A percentile compares a stretch with the other conserved stretches of the same genome.
Evolutionary conservation across 2,329 filamentous ascomycete species (phyloP).

Genomic region (Davidsoniella eucalypti): DNA sequence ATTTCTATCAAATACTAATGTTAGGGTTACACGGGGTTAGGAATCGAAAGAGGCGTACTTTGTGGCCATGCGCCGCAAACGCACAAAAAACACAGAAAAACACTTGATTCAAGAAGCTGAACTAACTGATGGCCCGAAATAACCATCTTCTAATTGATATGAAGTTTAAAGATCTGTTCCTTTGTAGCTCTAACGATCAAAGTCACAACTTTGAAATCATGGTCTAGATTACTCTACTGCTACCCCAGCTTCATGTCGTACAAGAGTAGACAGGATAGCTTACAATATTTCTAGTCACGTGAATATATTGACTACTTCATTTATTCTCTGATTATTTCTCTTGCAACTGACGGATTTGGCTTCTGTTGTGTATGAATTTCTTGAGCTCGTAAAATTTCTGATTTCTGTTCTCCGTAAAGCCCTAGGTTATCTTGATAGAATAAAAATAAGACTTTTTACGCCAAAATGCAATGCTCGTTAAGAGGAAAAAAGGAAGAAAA

Average conservation of each 20-base stretch:
- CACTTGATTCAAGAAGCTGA: background rate
- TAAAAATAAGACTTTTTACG: slow-evolving; percentile 5
- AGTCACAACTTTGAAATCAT: background rate
- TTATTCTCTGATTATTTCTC: background rate
- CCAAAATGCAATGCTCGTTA: slow-evolving; percentile 7
- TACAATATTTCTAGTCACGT: no score
- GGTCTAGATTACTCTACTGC: background rate
- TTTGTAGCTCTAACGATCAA: background rate
- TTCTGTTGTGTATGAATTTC: slow-evolving; percentile 10
- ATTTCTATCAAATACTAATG: background rate
- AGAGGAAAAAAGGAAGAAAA: slow-evolving; percentile 7
- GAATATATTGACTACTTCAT: background rate
- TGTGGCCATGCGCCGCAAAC: slow-evolving; percentile 57
- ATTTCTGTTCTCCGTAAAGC: slow-evolving; percentile 3
- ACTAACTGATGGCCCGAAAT: no score
- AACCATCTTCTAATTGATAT: background rate
- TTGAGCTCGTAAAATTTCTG: slow-evolving; percentile 12
- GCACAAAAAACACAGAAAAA: slow-evolving; percentile 6
- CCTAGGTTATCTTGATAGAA: background rate
- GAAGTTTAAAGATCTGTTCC: background rate
- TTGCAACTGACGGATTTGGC: slow-evolving; percentile 2
- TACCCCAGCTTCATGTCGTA: no score
- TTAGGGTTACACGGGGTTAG: slow-evolving; percentile 24
- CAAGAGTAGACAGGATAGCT: no score
- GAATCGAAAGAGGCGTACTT: slow-evolving; percentile 80